Evolutionary conservation across 1,139 yeast species (phyloP).

Genomic region (Yamadazyma membranifaciens): DNA sequence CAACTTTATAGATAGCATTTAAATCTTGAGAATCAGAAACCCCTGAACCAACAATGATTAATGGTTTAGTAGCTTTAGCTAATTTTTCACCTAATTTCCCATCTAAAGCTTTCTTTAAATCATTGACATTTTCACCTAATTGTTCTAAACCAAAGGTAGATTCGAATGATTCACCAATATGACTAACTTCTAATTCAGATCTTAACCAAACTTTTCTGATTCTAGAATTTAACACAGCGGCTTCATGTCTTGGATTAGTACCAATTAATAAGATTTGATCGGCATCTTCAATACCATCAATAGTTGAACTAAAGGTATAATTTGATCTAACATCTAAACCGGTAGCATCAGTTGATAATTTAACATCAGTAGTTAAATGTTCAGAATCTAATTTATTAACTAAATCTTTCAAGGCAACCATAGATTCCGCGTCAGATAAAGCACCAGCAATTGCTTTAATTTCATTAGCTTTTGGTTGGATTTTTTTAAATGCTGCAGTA

Average conservation of each 20-base stretch:
- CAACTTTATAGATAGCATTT: constrained; percentile 55
- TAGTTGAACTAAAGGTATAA: constrained; percentile 77
- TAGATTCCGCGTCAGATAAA: constrained; percentile 76
- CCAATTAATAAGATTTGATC: constrained; percentile 79
- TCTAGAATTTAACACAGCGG: constrained; percentile 84
- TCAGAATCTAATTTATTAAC: constrained; percentile 78
- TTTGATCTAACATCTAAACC: constrained; percentile 78
- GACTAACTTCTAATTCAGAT: constrained; percentile 62
- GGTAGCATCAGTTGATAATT: constrained; percentile 60
- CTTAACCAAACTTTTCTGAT: constrained; percentile 82
- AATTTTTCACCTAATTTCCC: constrained; percentile 75
- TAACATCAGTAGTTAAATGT: constrained; percentile 72
- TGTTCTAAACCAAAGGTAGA: constrained; percentile 70
- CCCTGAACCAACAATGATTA: constrained; percentile 82
- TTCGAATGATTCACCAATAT: constrained; percentile 75
- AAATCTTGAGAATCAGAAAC: constrained; percentile 71
- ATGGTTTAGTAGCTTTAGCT: constrained; percentile 66
- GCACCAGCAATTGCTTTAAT: constrained; percentile 84
- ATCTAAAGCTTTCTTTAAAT: constrained; percentile 57
- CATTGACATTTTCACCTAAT: constrained; percentile 61
- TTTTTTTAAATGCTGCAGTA: constrained; percentile 58
- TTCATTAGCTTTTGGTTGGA: constrained; percentile 67
- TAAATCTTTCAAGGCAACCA: constrained; percentile 80
- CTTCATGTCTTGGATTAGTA: constrained; percentile 88
- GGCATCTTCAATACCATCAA: constrained; percentile 79